Percentiles rank a stretch among this genome's conserved stretches.
Evolutionary conservation across 805 yeast genomes (phyloP).

Genomic region (Metschnikowia bowlesiae): DNA sequence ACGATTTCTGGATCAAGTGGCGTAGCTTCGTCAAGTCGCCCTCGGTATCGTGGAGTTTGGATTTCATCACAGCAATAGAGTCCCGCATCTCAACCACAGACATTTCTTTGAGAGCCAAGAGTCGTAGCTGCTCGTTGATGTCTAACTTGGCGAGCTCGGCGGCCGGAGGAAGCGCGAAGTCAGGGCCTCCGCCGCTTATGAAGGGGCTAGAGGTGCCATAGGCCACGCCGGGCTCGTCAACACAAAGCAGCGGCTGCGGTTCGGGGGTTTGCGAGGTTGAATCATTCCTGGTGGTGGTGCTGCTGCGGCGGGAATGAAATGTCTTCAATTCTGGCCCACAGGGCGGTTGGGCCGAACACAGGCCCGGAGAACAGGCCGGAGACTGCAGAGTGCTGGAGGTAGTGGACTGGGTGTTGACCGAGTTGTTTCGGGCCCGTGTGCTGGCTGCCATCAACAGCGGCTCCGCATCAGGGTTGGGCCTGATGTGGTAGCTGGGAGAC

Average conservation of each 20-base stretch:
- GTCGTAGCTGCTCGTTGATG: constrained; percentile 52
- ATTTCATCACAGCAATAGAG: constrained; percentile 41
- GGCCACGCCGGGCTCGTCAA: neutral
- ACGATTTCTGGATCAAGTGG: constrained; percentile 41
- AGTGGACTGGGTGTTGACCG: neutral
- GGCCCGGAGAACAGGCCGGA: neutral
- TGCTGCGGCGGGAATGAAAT: constrained; percentile 3
- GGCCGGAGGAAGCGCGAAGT: constrained; percentile 29
- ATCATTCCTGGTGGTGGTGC: neutral
- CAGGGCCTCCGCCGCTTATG: constrained; percentile 6
- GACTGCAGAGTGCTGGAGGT: neutral
- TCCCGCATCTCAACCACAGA: constrained; percentile 61
- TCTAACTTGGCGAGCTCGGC: constrained; percentile 25
- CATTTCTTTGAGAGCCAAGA: constrained; percentile 66
- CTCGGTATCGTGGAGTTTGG: constrained; percentile 39
- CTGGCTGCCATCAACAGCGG: neutral
- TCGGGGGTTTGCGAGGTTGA: neutral
- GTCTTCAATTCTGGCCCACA: neutral
- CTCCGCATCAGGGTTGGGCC: neutral
- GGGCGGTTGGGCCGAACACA: neutral
- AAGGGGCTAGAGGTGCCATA: neutral
- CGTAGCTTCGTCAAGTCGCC: constrained; percentile 50
- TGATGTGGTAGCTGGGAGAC: constrained; percentile 3
- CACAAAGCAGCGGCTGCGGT: neutral
- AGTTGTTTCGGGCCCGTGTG: neutral